These are phyloP conservation scores for Cucurbita moschata DNA, from an alignment of 306 rosid genomes.

Conservation along the genomic window DNA sequence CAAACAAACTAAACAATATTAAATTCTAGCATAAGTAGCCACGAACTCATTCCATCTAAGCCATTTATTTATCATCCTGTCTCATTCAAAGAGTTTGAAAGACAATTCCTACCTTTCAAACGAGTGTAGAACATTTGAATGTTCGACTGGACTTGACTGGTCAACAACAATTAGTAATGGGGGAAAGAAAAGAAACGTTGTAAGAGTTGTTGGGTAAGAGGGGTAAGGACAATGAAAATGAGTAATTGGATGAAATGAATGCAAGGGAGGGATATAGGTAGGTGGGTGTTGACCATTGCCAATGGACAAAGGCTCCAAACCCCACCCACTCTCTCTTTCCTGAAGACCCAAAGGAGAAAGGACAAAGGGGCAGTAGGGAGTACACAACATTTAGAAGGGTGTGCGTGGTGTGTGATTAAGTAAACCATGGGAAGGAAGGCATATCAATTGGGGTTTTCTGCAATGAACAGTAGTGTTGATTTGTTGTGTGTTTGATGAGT, in stretches of 20 bases:
- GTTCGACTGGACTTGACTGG: too few relatives aligned
- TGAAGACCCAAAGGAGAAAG: background rate
- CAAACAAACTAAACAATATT: too few relatives aligned
- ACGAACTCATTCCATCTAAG: too few relatives aligned
- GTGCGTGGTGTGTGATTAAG: background rate
- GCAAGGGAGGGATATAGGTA: background rate
- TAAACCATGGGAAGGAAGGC: conserved; percentile 1
- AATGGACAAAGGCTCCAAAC: background rate
- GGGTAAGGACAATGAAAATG: background rate
- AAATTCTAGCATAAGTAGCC: too few relatives aligned
- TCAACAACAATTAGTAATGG: too few relatives aligned
- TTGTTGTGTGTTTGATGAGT: conserved; percentile 14
- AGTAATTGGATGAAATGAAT: background rate
- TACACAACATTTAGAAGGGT: background rate
- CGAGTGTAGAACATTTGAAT: too few relatives aligned
- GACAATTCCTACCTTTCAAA: background rate
- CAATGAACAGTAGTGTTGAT: background rate
- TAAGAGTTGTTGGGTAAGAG: background rate
- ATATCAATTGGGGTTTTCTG: conserved; percentile 2
- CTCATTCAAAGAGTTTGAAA: background rate
- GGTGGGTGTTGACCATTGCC: background rate
- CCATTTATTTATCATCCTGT: too few relatives aligned
- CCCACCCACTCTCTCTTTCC: background rate
- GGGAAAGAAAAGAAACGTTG: background rate
- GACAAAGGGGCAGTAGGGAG: background rate